A percentile compares a stretch with the other conserved stretches of the same genome.
These are phyloP conservation scores for Bacidia gigantensis DNA, from an alignment of 495 filamentous ascomycete genomes.

Conservation along the genomic window DNA sequence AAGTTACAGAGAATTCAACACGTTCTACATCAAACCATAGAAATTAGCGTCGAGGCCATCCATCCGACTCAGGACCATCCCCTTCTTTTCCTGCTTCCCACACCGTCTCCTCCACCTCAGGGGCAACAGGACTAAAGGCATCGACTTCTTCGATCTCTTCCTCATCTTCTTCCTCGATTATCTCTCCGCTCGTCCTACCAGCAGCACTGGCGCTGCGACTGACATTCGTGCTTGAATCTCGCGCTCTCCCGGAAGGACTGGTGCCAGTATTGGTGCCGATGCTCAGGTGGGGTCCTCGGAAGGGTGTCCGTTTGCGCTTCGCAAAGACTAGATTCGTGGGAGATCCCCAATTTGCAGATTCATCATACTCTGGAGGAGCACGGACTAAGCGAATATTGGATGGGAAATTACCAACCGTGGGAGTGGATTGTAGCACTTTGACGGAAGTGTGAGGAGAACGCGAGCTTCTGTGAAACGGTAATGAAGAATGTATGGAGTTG, in stretches of 20 bases:
- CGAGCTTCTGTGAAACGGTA: constrained; percentile 33
- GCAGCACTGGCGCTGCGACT: constrained; percentile 39
- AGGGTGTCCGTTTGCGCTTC: constrained; percentile 73
- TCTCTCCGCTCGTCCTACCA: constrained; percentile 47
- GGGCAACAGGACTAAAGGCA: constrained; percentile 43
- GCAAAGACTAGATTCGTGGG: constrained; percentile 68
- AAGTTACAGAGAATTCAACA: no score
- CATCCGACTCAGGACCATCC: no score
- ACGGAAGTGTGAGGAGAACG: constrained; percentile 78
- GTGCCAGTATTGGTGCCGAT: constrained; percentile 28
- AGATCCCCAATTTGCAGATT: constrained; percentile 28
- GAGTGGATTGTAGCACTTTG: constrained; percentile 88
- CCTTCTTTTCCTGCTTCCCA: constrained; percentile 25
- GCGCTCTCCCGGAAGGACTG: constrained; percentile 11
- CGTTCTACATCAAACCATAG: no score
- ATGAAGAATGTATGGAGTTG: constrained; percentile 52
- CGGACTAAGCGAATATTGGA: constrained; percentile 78
- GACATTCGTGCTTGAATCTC: constrained; percentile 24
- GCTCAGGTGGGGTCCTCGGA: constrained; percentile 71
- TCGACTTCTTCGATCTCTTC: constrained; percentile 63
- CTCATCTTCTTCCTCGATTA: constrained; percentile 66
- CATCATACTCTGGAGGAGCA: constrained; percentile 40
- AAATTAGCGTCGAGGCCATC: no score
- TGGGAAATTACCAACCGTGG: constrained; percentile 64
- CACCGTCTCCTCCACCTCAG: constrained; percentile 40